Evolutionary conservation across 345 rosid genomes (phyloP).

Genomic region (Salix viminalis): DNA sequence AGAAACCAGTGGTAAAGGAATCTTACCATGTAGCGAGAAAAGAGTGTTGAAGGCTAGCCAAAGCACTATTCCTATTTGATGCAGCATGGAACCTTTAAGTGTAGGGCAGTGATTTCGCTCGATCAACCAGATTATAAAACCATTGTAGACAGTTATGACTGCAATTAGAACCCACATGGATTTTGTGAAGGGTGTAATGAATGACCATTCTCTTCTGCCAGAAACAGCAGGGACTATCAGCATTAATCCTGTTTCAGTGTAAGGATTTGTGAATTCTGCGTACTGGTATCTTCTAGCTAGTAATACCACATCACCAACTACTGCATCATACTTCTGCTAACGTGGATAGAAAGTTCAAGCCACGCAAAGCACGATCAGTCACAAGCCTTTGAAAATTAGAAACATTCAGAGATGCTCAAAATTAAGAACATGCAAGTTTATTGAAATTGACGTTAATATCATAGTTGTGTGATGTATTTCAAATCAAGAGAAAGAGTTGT

Average conservation of each 20-base stretch:
- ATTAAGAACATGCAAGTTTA: no score
- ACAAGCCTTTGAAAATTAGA: no score
- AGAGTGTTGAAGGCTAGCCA: conserved; percentile 21
- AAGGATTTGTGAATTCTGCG: conserved; percentile 25
- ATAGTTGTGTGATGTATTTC: no score
- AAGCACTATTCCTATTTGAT: conserved; percentile 10
- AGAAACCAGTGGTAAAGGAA: not conserved
- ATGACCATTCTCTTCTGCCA: conserved; percentile 9
- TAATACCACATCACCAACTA: conserved; percentile 11
- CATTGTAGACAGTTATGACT: conserved; percentile 15
- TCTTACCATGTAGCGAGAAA: conserved; percentile 13
- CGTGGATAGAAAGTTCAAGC: not conserved
- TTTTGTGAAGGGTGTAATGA: conserved; percentile 19
- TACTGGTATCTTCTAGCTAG: not conserved
- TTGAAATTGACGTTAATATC: no score
- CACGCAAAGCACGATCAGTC: not conserved
- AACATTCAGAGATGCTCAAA: no score
- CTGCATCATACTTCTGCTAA: conserved; percentile 17
- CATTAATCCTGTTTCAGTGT: conserved; percentile 16
- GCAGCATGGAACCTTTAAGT: not conserved
- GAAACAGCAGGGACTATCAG: conserved; percentile 11
- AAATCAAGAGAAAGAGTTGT: no score
- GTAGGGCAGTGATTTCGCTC: conserved; percentile 14
- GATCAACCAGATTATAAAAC: conserved; percentile 18
- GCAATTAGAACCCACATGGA: conserved; percentile 16